Evolutionary conservation across 108 stramenopile genomes (phyloP).

Genomic region (Nitzschia inconspicua): DNA sequence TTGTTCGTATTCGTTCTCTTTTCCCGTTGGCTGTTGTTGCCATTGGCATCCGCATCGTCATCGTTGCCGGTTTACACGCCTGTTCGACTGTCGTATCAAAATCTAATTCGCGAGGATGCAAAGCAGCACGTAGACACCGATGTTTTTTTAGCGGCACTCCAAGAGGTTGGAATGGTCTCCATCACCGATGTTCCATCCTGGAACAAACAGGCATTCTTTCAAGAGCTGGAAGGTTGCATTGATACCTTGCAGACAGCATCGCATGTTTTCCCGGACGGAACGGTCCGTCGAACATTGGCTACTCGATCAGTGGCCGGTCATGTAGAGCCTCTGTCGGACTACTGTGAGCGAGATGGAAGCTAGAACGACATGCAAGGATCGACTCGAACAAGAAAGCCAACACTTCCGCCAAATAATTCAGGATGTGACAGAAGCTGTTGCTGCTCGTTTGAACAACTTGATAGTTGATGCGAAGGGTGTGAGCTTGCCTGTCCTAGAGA

Average conservation of each 20-base stretch:
- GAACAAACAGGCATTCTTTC: slow-evolving; percentile 6
- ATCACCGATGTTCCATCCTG: slow-evolving; percentile 26
- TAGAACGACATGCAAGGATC: background rate
- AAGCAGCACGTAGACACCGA: background rate
- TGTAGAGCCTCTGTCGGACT: background rate
- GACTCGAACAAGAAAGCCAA: background rate
- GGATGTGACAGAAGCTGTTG: background rate
- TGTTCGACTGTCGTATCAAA: too few species aligned
- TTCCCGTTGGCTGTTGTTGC: too few species aligned
- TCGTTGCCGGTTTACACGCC: too few species aligned
- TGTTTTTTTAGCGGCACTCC: slow-evolving; percentile 1
- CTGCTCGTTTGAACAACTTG: background rate
- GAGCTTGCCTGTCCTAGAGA: background rate
- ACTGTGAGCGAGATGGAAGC: background rate
- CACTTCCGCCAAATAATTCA: background rate
- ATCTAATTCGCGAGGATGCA: too few species aligned
- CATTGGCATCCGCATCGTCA: too few species aligned
- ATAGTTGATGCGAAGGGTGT: background rate
- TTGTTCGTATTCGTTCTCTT: too few species aligned
- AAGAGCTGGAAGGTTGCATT: slow-evolving; percentile 11
- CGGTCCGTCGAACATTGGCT: slow-evolving; percentile 36
- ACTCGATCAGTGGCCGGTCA: slow-evolving; percentile 10
- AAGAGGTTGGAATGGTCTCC: slow-evolving; percentile 32
- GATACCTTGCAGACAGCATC: too few species aligned
- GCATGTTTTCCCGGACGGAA: too few species aligned